Evolutionary conservation across 306 rosid species (phyloP).

Genomic region (Vicia villosa): DNA sequence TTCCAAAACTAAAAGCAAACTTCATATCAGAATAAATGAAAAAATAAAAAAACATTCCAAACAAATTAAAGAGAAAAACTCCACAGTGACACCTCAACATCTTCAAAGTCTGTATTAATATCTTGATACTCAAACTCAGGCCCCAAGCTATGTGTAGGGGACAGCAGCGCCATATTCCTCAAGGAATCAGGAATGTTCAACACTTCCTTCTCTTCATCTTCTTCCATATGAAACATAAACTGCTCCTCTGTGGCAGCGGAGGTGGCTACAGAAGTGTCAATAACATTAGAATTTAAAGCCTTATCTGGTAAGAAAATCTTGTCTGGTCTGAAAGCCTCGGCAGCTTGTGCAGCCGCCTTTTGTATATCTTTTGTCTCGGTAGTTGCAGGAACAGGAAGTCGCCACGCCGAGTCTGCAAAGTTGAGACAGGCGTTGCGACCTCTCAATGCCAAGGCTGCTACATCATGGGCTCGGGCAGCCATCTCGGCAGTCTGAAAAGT

Average conservation of each 20-base stretch:
- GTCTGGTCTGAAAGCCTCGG: conserved; percentile 59
- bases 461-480: conserved; percentile 92
- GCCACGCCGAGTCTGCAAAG: conserved; percentile 73
- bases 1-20: background rate
- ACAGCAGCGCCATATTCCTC: conserved; percentile 60
- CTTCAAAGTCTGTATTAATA: conserved; percentile 50
- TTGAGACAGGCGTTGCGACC: conserved; percentile 69
- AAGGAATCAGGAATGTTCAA: conserved; percentile 60
- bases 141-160: too few species aligned
- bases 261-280: background rate
- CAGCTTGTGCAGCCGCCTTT: conserved; percentile 61
- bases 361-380: conserved; percentile 63
- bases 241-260: background rate
- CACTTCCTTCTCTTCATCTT: conserved; percentile 8
- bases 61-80: conserved; percentile 48
- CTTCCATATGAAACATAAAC: conserved; percentile 43
- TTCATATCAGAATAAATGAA: background rate
- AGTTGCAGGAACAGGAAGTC: conserved; percentile 56
- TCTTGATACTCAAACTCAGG: too few species aligned
- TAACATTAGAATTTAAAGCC: background rate
- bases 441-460: conserved; percentile 65
- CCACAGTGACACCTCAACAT: conserved; percentile 71
- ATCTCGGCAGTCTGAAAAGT: conserved; percentile 76
- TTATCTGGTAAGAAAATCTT: background rate
- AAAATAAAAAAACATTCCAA: background rate